phyloP scores from a whole-genome alignment of 192 early-diverging fungal genomes.

The Entrophospora sp. region DNA sequence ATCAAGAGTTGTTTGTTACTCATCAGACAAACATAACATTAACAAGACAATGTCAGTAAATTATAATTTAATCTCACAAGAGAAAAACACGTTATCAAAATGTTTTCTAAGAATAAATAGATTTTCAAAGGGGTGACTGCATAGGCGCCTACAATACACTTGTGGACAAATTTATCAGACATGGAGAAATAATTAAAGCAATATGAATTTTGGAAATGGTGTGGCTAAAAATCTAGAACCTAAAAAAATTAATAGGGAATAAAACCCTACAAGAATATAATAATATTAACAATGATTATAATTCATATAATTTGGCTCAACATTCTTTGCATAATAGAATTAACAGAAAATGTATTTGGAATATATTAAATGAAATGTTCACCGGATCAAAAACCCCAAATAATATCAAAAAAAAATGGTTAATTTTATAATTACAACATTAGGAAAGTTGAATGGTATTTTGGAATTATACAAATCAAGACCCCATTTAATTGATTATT shows the following conservation, averaged over 20 bases:
- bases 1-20: background rate
- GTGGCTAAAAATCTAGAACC: conserved; percentile 9
- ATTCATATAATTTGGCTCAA: background rate
- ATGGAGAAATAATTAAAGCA: background rate
- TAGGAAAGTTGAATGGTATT: conserved; percentile 5
- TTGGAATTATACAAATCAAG: conserved; percentile 3
- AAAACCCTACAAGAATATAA: background rate
- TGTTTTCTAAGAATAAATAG: conserved; percentile 5
- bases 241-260: background rate
- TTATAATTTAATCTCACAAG: background rate
- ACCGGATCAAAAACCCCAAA: background rate
- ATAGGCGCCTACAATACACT: background rate
- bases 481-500: no score
- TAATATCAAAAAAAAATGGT: background rate
- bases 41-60: background rate
- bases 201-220: background rate
- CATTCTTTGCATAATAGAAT: background rate
- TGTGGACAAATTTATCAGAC: background rate
- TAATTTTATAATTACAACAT: background rate
- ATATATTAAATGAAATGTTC: background rate
- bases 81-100: background rate
- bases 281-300: background rate
- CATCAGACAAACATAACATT: background rate
- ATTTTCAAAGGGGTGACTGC: background rate
- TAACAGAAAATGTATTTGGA: background rate